Base-by-base conservation (phyloP, 2,329 filamentous ascomycete species). In the Alternaria dauci region DNA sequence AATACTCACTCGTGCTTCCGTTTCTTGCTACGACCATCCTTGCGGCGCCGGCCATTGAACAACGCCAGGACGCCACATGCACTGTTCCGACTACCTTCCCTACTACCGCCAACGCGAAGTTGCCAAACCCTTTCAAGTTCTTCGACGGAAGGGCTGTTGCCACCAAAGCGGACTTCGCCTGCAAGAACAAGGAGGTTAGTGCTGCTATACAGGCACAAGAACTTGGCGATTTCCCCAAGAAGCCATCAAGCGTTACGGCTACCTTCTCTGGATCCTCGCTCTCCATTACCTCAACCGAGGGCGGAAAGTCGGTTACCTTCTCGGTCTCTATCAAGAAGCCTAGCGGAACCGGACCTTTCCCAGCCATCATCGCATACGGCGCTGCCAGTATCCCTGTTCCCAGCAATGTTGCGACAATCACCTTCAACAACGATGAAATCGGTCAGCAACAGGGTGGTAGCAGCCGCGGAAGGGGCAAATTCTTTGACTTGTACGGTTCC, bases 401-500 rank as follows among this genome's bases (percentile, higher is more conserved):
- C 2, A 78, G 75, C 36, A 82, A 78, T 50, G 83, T 89, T 28
- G 87, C 83, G 38, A 85, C 82, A 57, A 86, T 89, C 69, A 85
- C 78, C 63, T 88, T 88, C 77, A 81, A 82, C 76, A 88, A 88
- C 74, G 83, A 87, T 70, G 80, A 82, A 28, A 85, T 89, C 59
- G 87, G 81, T 23, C 79, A 81, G 20, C 86, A 89, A 77, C 47
- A 60, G 26, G 71, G 74, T 48, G 44, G 57, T 11, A 68, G 54
- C 59, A 85, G 82, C 58, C 86, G 86, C 53, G 87, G 87, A 53
- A 78, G 81, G 64, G 87, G 87, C 59, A 81, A 82, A 55, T 89
- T 88, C 79, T 89, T 86, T 77, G 83, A 83, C 46, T 79, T 89
- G 5, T 87, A 87, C 67, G 86, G 87, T 44, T 81, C 78, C 54